Base-by-base conservation (phyloP, 2,329 filamentous ascomycete genomes). In the Ustilaginoidea virens region DNA sequence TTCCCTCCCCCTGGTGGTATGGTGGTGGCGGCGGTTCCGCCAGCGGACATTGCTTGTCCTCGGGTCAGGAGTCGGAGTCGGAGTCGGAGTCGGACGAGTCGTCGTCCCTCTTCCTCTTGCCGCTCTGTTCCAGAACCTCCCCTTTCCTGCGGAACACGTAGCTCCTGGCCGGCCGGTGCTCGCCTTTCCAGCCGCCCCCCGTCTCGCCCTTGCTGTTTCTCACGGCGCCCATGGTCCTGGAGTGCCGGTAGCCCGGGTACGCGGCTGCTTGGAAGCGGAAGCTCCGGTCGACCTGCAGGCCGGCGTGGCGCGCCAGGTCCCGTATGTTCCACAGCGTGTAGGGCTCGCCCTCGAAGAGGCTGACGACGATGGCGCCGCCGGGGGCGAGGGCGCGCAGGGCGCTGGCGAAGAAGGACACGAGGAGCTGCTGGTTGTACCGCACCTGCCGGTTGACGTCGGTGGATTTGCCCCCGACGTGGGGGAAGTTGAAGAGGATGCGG, bases 381-480 rank as follows among this genome's bases (percentile, higher is more conserved):
- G 57, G 55, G 4, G 45, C 45, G 17, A 55, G 45, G 19, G 43
- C 43, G 24, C 38, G 30, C 14, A 63, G 51, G 1, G 67, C 63
- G 31, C 60, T 55, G 34, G 52, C 49, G 56, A 83, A 82, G 55
- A 81, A 81, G 24, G 61, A 58, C 10, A 80, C 74, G 20, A 83
- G 63, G 28, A 83, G 61, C 45, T 79, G 73, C 54, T 93, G 86
- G 57, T 98, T 96, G 51, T 81, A 73, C 32, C 90, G 74, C 10
- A 94, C 85, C 56, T 98, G 90, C 20, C 90, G 68, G 58, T 94
- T 94, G 32, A 94, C 79, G 57, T 96, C 86, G 41, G 79, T 96
- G 39, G 73, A 80, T 44, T 92, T 76, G 25, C 90, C 90, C 38
- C 90, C 90, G 4, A 92, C 80, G 58, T 98, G 90, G 20, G 90